Evolutionary conservation across 306 rosid genomes (phyloP).

Genomic region (Leucaena leucocephala): DNA sequence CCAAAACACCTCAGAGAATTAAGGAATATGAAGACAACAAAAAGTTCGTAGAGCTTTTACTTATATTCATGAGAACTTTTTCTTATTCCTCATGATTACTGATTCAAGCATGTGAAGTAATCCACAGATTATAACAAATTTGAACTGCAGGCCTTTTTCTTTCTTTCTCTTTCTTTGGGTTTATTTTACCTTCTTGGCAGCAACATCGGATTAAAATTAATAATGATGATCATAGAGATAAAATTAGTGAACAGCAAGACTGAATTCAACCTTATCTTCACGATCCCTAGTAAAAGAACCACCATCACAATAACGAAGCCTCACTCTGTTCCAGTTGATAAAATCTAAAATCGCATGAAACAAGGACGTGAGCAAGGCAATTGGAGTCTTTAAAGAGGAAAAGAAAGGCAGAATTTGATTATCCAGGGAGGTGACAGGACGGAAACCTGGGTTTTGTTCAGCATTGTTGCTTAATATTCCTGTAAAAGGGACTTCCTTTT

Average conservation of each 20-base stretch:
- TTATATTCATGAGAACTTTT: not conserved
- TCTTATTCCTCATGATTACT: not conserved
- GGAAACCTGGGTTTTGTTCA: slow-evolving; percentile 79
- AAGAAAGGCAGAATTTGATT: slow-evolving; percentile 22
- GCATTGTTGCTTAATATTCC: slow-evolving; percentile 80
- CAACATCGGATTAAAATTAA: not conserved
- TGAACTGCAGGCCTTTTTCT: not conserved
- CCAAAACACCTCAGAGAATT: not conserved
- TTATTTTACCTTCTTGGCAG: not conserved
- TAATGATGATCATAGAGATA: not conserved
- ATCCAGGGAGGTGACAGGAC: slow-evolving; percentile 11
- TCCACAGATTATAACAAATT: not conserved
- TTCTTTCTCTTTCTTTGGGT: too few species aligned
- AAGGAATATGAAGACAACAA: not conserved
- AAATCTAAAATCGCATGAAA: slow-evolving; percentile 61
- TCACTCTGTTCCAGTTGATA: slow-evolving; percentile 91
- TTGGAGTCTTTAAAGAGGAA: slow-evolving; percentile 2
- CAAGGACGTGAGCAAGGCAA: slow-evolving; percentile 11
- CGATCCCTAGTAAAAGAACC: slow-evolving; percentile 87
- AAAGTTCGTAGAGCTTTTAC: not conserved
- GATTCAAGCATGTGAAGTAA: not conserved
- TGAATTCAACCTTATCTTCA: slow-evolving; percentile 63
- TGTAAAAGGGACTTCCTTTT: slow-evolving; percentile 65
- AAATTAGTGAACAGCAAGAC: not conserved
- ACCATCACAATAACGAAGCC: slow-evolving; percentile 94